Percentiles rank a stretch among this genome's conserved stretches.
Evolutionary conservation across 176 grass and related monocot genomes (phyloP).

Genomic region (Calamus simplicifolius): DNA sequence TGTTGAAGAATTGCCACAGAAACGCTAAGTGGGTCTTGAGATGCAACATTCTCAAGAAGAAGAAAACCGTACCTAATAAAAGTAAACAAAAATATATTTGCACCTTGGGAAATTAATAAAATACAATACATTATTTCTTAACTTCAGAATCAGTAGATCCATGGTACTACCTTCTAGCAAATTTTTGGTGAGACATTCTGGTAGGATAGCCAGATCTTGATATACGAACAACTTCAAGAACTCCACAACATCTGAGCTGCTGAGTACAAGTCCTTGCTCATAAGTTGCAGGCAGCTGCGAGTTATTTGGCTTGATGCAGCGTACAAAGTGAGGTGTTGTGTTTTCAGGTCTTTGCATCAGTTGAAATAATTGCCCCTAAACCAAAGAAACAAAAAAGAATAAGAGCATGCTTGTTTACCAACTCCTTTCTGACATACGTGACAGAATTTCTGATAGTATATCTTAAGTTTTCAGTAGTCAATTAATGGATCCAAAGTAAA

Average conservation of each 20-base stretch:
- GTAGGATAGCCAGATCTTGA: constrained; percentile 98
- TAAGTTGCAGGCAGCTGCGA: constrained; percentile 83
- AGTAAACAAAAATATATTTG: constrained; percentile 11
- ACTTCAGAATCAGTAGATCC: too few species aligned
- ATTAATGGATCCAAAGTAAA: too few species aligned
- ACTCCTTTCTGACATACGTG: too few species aligned
- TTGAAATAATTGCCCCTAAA: constrained; percentile 90
- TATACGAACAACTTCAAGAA: constrained; percentile 98
- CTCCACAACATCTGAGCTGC: constrained; percentile 93
- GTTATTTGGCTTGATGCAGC: constrained; percentile 98
- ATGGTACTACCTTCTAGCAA: constrained; percentile 65
- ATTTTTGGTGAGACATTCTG: constrained; percentile 97
- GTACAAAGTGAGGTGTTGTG: constrained; percentile 94
- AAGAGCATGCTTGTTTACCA: neutral
- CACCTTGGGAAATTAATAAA: constrained; percentile 1
- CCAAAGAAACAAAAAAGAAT: constrained; percentile 4
- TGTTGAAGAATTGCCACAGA: constrained; percentile 97
- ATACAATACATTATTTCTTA: too few species aligned
- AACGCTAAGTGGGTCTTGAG: constrained; percentile 91
- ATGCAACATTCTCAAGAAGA: constrained; percentile 76
- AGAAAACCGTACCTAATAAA: constrained; percentile 84
- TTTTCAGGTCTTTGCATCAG: constrained; percentile 93
- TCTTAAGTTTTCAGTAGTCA: too few species aligned
- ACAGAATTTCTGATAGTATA: too few species aligned
- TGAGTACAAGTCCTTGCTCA: constrained; percentile 86